These are phyloP conservation scores for Sclerotinia nivalis DNA, from an alignment of 2,329 filamentous ascomycete species.

Conservation along the genomic window DNA sequence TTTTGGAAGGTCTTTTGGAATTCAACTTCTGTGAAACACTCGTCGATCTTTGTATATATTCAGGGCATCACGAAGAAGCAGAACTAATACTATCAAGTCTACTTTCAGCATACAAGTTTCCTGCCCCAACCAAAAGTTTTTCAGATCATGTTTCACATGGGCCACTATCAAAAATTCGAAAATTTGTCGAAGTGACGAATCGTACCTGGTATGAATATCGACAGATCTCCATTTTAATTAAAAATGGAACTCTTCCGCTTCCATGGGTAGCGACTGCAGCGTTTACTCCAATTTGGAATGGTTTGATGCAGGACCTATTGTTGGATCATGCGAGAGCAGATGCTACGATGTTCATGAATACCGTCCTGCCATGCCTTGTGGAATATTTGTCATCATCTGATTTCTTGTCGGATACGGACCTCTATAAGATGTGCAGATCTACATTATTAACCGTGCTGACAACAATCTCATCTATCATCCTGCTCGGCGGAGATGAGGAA, in stretches of 20 bases:
- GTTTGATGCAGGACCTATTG: conserved; percentile 44
- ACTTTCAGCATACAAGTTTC: conserved; percentile 43
- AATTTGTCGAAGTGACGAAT: conserved; percentile 41
- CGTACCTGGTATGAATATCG: conserved; percentile 44
- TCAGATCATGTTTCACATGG: conserved; percentile 35
- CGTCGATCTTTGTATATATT: conserved; percentile 46
- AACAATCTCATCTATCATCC: conserved; percentile 44
- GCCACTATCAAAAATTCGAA: conserved; percentile 43
- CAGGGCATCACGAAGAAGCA: conserved; percentile 45
- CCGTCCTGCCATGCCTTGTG: conserved; percentile 40
- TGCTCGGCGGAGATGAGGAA: conserved; percentile 32
- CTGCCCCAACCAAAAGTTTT: conserved; percentile 40
- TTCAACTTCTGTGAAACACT: conserved; percentile 46
- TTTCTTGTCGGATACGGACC: not conserved
- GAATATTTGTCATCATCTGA: conserved; percentile 14
- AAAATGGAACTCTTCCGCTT: conserved; percentile 42
- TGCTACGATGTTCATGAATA: conserved; percentile 43
- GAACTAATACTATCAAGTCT: conserved; percentile 45
- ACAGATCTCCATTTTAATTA: conserved; percentile 44
- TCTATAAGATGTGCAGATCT: conserved; percentile 37
- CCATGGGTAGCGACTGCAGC: conserved; percentile 49
- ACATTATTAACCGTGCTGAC: conserved; percentile 47
- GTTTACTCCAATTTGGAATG: conserved; percentile 47
- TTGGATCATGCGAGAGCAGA: conserved; percentile 40
- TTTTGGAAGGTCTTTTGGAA: conserved; percentile 47